A percentile compares a stretch with the other conserved stretches of the same genome.
Conservation (phyloP, 2,329 filamentous ascomycete species). For the Talaromyces sp. region DNA sequence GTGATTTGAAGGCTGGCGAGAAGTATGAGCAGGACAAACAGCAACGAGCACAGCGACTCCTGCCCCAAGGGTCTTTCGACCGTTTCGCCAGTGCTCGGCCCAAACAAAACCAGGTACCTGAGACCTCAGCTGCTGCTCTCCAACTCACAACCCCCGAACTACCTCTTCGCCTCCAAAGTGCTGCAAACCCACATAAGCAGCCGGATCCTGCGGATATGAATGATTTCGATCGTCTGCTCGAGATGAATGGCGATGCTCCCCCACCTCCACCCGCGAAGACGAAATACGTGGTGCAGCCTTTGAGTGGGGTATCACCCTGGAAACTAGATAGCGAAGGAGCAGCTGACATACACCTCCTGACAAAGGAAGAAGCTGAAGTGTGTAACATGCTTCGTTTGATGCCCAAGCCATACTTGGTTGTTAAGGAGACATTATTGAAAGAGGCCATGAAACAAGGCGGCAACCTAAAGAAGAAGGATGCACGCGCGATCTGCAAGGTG, state of each 20-base stretch:
- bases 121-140: conserved; percentile 73
- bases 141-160: conserved; percentile 79
- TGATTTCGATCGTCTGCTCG: conserved; percentile 57
- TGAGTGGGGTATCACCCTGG: conserved; percentile 55
- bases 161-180: conserved; percentile 61
- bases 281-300: conserved; percentile 56
- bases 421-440: conserved; percentile 90
- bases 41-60: conserved; percentile 64
- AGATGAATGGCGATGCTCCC: conserved; percentile 52
- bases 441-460: conserved; percentile 90
- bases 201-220: conserved; percentile 47
- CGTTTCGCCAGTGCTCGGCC: conserved; percentile 75
- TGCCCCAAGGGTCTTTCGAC: conserved; percentile 80
- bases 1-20: conserved; percentile 81
- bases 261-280: conserved; percentile 46
- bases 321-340: conserved; percentile 74
- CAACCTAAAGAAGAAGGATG: conserved; percentile 88
- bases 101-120: conserved; percentile 68
- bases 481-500: conserved; percentile 76
- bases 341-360: conserved; percentile 79
- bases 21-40: conserved; percentile 92
- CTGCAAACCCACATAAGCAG: conserved; percentile 32
- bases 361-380: conserved; percentile 79
- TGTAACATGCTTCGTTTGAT: conserved; percentile 83
- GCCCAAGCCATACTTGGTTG: conserved; percentile 91